These are phyloP conservation scores for Cantharellus anzutake DNA, from an alignment of 768 basidiomycete species.

Conservation along the genomic window DNA sequence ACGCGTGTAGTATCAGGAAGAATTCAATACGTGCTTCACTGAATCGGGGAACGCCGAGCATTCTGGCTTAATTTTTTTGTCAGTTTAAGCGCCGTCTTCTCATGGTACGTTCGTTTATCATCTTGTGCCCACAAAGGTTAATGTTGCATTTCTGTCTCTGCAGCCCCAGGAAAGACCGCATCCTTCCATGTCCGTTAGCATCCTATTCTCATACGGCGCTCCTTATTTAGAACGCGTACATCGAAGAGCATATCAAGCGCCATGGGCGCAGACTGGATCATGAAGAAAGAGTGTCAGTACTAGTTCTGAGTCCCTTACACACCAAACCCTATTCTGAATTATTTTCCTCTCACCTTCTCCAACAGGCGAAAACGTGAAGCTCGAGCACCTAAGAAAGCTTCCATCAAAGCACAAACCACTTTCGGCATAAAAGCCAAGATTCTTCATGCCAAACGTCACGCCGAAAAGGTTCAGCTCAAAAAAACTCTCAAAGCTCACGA, in stretches of 20 bases:
- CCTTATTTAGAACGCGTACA: constrained; percentile 80
- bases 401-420: constrained; percentile 75
- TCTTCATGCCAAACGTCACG: constrained; percentile 90
- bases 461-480: constrained; percentile 95
- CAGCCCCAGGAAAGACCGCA: too few species aligned
- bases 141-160: too few species aligned
- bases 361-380: constrained; percentile 66
- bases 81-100: too few species aligned
- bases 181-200: background rate
- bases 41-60: too few species aligned
- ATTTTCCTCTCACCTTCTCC: background rate
- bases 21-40: too few species aligned
- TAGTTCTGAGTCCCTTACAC: background rate
- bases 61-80: too few species aligned
- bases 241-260: constrained; percentile 95
- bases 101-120: too few species aligned
- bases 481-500: constrained; percentile 99
- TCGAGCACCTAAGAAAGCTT: constrained; percentile 54
- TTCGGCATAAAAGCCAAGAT: constrained; percentile 96
- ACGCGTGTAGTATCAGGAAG: too few species aligned
- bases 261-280: constrained; percentile 93
- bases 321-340: too few species aligned
- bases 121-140: too few species aligned
- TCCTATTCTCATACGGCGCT: background rate
- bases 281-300: constrained; percentile 76